Evolutionary conservation across 129 eudicot species (phyloP).

Genomic region (Pseudognaphalium luteoalbum): DNA sequence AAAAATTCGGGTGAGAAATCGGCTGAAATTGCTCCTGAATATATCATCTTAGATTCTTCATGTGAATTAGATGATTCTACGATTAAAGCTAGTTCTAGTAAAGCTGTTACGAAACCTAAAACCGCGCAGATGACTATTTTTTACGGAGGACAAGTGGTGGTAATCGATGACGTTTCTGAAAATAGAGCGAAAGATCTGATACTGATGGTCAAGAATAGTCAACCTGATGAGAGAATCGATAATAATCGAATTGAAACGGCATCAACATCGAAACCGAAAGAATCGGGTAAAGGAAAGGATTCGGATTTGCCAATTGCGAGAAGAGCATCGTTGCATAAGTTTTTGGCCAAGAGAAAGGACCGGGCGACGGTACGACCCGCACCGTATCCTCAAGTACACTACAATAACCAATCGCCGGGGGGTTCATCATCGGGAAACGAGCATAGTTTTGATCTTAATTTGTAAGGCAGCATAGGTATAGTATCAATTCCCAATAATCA

Average conservation of each 20-base stretch:
- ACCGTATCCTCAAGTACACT: slow-evolving; percentile 32
- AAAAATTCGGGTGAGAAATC: slow-evolving; percentile 8
- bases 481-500: too few relatives aligned
- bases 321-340: slow-evolving; percentile 70
- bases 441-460: slow-evolving; percentile 46
- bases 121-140: slow-evolving; percentile 67
- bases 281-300: slow-evolving; percentile 10
- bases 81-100: slow-evolving; percentile 30
- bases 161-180: slow-evolving; percentile 56
- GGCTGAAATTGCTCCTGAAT: slow-evolving; percentile 23
- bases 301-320: slow-evolving; percentile 77
- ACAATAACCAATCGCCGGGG: slow-evolving; percentile 22
- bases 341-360: slow-evolving; percentile 74
- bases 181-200: slow-evolving; percentile 54
- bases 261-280: slow-evolving; percentile 14
- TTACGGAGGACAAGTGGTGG: slow-evolving; percentile 63
- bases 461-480: slow-evolving; percentile 9
- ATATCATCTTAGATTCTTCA: slow-evolving; percentile 27
- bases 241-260: slow-evolving; percentile 18
- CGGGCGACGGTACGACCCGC: slow-evolving; percentile 45
- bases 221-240: not conserved
- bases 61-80: slow-evolving; percentile 8
- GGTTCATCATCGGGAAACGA: slow-evolving; percentile 31
- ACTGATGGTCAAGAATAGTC: slow-evolving; percentile 39
- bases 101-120: slow-evolving; percentile 29